Percentiles rank a stretch among this genome's conserved stretches.
Conservation (phyloP, 331 rosid species). For the Rosa hybrid region DNA sequence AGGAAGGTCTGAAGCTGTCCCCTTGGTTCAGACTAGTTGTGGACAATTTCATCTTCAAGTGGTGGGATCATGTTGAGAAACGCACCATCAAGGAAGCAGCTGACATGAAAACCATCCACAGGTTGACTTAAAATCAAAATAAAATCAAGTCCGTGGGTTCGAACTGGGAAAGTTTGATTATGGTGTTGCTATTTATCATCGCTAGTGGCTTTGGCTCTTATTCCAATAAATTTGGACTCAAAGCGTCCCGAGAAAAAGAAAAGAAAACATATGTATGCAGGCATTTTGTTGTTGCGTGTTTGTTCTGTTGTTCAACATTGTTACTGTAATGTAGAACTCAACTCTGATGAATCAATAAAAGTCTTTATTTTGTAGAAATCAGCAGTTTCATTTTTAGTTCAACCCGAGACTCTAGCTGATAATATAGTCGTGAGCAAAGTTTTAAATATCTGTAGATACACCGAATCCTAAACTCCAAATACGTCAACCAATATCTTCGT, state of each 20-base stretch:
- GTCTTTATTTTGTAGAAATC: neutral
- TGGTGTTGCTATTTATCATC: neutral
- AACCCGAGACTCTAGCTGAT: neutral
- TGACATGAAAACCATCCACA: conserved; percentile 95
- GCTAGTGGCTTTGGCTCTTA: neutral
- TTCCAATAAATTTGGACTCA: conserved; percentile 19
- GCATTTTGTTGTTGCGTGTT: conserved; percentile 1
- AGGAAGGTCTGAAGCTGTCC: conserved; percentile 89
- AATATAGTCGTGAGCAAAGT: too few species aligned
- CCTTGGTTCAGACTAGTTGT: conserved; percentile 99
- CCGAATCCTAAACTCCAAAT: too few species aligned
- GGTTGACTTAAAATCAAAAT: conserved; percentile 48
- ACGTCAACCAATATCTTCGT: too few species aligned
- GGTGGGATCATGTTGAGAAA: conserved; percentile 95
- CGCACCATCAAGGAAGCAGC: conserved; percentile 61
- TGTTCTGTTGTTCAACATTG: neutral
- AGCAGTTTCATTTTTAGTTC: neutral
- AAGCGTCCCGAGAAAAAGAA: neutral
- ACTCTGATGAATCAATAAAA: neutral
- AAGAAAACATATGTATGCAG: neutral
- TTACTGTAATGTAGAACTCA: neutral
- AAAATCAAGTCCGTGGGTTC: neutral
- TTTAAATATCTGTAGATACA: too few species aligned
- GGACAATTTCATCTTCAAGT: conserved; percentile 91
- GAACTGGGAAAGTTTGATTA: neutral